Percentiles rank a stretch among this genome's conserved stretches.
Conservation (phyloP, 257 asterid species). For the Salvia miltiorrhiza region DNA sequence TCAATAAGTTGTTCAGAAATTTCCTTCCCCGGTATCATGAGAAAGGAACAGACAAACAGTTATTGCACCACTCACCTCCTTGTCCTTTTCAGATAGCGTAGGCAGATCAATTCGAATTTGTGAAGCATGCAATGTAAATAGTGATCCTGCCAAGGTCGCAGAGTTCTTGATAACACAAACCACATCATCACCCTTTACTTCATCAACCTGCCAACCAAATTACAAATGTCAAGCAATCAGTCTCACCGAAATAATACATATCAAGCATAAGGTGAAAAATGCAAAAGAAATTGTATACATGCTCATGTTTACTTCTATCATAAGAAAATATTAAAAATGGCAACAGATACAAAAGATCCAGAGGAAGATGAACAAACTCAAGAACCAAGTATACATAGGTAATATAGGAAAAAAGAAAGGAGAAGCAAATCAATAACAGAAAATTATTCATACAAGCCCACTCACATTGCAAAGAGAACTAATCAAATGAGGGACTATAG, state of each 20-base stretch:
- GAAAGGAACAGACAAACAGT: neutral
- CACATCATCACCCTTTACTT: constrained; percentile 73
- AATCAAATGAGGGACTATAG: neutral
- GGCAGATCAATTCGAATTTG: constrained; percentile 90
- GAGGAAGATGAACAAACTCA: neutral
- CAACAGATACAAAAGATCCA: neutral
- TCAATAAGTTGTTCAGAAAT: neutral
- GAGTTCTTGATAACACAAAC: constrained; percentile 81
- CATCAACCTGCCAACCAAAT: constrained; percentile 62
- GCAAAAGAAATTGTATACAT: neutral
- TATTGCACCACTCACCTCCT: constrained; percentile 55
- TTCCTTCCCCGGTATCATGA: neutral
- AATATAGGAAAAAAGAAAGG: too few relatives aligned
- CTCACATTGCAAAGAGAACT: too few relatives aligned
- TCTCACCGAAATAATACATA: constrained; percentile 6
- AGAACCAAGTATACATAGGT: constrained; percentile 10
- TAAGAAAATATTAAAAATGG: neutral
- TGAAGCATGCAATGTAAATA: constrained; percentile 93
- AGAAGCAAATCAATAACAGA: too few relatives aligned
- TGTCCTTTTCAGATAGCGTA: constrained; percentile 78
- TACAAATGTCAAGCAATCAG: neutral
- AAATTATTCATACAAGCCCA: too few relatives aligned
- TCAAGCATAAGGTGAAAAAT: neutral
- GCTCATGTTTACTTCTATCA: constrained; percentile 4
- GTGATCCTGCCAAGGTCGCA: constrained; percentile 84